A percentile compares a stretch with the other conserved stretches of the same genome.
Conservation (phyloP, 2,329 filamentous ascomycete species). For the Fusarium musae region DNA sequence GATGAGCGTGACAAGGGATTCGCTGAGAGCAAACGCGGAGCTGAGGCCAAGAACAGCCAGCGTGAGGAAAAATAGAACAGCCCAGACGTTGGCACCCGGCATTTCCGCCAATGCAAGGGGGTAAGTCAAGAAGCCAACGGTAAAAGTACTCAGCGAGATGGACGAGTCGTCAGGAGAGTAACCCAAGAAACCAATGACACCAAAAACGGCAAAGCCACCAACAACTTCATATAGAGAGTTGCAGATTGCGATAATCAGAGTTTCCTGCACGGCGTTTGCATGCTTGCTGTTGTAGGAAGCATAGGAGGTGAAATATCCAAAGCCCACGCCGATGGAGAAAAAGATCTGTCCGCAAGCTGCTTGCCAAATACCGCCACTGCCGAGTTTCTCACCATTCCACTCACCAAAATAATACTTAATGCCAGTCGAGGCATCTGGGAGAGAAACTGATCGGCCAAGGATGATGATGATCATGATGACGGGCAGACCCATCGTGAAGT, state of each 20-base stretch:
- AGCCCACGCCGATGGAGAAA: conserved; percentile 58
- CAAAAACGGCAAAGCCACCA: neutral
- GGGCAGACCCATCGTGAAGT: neutral
- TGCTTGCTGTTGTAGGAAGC: conserved; percentile 64
- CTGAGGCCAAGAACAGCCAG: neutral
- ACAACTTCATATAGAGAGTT: neutral
- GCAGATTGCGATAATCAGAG: neutral
- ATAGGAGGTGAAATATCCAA: conserved; percentile 65
- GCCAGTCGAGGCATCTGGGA: neutral
- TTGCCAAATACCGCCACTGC: conserved; percentile 53
- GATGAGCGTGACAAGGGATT: neutral
- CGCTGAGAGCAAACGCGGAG: neutral
- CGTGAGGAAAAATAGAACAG: neutral
- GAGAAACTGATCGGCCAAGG: neutral
- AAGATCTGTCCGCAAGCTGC: conserved; percentile 60
- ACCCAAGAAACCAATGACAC: neutral
- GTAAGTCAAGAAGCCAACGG: neutral
- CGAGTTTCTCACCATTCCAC: neutral
- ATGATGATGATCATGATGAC: neutral
- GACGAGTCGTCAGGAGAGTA: neutral
- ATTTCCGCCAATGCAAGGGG: neutral
- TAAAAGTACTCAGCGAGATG: neutral
- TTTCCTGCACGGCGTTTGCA: conserved; percentile 50
- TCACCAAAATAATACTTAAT: conserved; percentile 4
- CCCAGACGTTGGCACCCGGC: neutral